Evolutionary conservation across 2,329 filamentous ascomycete species (phyloP).

Genomic region (Chaetomiaceae sp.): DNA sequence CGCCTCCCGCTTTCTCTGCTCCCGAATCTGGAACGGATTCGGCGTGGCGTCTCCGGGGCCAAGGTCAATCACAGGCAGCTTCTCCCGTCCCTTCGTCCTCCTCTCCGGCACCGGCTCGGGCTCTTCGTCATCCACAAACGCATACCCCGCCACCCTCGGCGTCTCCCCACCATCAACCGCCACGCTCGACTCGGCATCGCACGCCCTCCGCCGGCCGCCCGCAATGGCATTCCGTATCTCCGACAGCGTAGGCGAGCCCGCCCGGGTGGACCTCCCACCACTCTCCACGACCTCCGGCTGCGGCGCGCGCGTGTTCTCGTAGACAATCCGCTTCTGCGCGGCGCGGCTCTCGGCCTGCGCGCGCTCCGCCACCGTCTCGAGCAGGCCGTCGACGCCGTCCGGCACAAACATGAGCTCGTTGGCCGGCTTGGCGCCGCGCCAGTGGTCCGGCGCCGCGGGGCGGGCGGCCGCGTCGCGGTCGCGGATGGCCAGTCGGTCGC

Average conservation of each 20-base stretch:
- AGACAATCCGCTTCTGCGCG: constrained; percentile 69
- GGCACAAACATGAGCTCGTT: constrained; percentile 86
- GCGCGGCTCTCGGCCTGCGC: constrained; percentile 66
- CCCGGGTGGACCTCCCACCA: constrained; percentile 42
- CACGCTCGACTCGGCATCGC: constrained; percentile 54
- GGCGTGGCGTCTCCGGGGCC: constrained; percentile 56
- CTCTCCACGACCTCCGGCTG: constrained; percentile 32
- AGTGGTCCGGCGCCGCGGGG: constrained; percentile 70
- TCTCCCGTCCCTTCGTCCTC: background rate
- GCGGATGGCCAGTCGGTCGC: constrained; percentile 55
- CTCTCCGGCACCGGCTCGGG: constrained; percentile 45
- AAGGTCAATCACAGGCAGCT: constrained; percentile 45
- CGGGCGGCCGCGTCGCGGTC: constrained; percentile 60
- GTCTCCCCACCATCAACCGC: constrained; percentile 61
- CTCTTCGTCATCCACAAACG: constrained; percentile 82
- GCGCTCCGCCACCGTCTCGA: constrained; percentile 59
- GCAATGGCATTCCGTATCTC: constrained; percentile 79
- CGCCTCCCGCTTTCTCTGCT: constrained; percentile 69
- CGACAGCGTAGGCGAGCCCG: constrained; percentile 76
- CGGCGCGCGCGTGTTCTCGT: constrained; percentile 77
- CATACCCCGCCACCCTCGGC: constrained; percentile 85
- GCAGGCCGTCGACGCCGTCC: constrained; percentile 54
- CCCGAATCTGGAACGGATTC: constrained; percentile 75
- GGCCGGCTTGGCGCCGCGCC: constrained; percentile 61
- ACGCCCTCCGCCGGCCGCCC: constrained; percentile 58